Conservation (phyloP, 2,329 filamentous ascomycete species). For the Escovopsis sp. region DNA sequence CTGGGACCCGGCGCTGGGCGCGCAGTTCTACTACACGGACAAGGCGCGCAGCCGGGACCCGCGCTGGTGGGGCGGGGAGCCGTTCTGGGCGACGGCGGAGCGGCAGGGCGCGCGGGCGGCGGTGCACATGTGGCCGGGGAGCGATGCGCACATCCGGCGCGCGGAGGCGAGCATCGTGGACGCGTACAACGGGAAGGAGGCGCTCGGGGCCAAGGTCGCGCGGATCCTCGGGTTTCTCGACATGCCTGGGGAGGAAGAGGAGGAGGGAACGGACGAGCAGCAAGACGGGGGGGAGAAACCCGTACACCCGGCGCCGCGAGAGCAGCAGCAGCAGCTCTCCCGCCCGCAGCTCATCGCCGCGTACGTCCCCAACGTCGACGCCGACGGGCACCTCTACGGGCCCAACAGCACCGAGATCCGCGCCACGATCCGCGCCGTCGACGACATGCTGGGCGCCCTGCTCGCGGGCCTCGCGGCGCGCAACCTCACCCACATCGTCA, state of each 20-base stretch:
- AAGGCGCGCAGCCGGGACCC: constrained; percentile 59
- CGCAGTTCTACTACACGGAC: constrained; percentile 82
- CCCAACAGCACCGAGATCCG: constrained; percentile 91
- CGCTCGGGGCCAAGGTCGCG: constrained; percentile 58
- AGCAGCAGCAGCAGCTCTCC: constrained; percentile 33
- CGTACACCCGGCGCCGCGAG: constrained; percentile 25
- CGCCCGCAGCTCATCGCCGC: constrained; percentile 83
- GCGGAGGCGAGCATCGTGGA: constrained; percentile 70
- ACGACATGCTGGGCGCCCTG: constrained; percentile 65
- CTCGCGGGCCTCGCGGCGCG: constrained; percentile 63
- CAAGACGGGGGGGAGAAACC: too few relatives aligned
- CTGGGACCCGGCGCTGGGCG: constrained; percentile 65
- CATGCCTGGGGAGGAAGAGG: constrained; percentile 54
- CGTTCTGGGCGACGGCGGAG: constrained; percentile 88
- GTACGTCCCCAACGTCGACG: constrained; percentile 87
- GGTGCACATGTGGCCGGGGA: constrained; percentile 98
- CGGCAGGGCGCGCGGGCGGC: constrained; percentile 62
- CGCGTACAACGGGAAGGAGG: constrained; percentile 67
- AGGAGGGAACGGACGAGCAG: too few relatives aligned
- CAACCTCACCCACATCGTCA: constrained; percentile 81
- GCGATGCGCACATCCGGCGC: constrained; percentile 69
- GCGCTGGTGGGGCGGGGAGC: constrained; percentile 93
- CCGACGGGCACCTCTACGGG: constrained; percentile 73
- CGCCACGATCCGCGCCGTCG: constrained; percentile 62
- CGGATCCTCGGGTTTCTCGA: constrained; percentile 76